Evolutionary conservation across 2,329 filamentous ascomycete genomes (phyloP).

Genomic region (Aureobasidium namibiae): DNA sequence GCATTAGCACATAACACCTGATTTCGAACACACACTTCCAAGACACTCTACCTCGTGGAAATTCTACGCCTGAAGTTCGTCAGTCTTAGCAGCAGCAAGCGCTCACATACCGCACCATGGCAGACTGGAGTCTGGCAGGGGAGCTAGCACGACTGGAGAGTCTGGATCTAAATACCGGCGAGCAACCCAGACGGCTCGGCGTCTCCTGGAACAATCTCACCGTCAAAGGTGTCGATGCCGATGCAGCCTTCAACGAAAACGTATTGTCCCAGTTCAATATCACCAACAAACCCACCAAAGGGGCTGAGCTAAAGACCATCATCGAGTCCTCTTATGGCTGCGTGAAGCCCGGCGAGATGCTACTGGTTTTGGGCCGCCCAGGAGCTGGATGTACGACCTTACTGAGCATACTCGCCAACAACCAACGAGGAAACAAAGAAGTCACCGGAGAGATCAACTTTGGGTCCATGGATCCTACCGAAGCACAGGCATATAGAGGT

Average conservation of each 20-base stretch:
- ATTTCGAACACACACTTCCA: no score
- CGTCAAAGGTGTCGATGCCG: neutral
- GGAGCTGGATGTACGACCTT: constrained; percentile 71
- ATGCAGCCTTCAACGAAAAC: neutral
- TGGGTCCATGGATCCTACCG: neutral
- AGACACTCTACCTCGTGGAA: no score
- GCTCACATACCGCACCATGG: no score
- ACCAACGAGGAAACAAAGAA: constrained; percentile 54
- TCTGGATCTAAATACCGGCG: neutral
- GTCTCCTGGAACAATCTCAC: neutral
- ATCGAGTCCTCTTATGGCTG: neutral
- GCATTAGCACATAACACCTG: no score
- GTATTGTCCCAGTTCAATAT: neutral
- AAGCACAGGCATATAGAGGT: constrained; percentile 59
- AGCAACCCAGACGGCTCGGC: neutral
- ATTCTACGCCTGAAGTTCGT: no score
- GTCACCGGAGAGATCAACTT: constrained; percentile 65
- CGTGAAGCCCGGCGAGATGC: constrained; percentile 59
- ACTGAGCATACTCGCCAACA: constrained; percentile 65
- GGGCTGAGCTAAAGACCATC: neutral
- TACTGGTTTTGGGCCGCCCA: constrained; percentile 65
- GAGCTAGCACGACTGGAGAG: neutral
- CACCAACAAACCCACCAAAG: neutral
- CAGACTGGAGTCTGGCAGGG: neutral
- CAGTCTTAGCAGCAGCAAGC: no score